Conservation (phyloP, 2,329 filamentous ascomycete genomes). For the Diatrype stigma region DNA sequence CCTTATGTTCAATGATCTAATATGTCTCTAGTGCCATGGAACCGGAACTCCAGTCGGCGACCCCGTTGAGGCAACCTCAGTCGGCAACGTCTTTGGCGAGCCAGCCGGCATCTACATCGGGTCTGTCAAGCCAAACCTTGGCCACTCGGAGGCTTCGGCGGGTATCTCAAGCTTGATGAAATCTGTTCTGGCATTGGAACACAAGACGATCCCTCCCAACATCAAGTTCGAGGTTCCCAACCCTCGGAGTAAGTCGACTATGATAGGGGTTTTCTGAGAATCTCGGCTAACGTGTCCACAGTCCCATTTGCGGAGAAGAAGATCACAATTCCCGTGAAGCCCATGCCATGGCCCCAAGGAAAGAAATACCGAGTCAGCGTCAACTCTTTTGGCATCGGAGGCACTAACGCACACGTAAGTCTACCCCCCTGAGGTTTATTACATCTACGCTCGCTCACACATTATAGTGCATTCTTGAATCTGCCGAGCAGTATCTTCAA, state of each 20-base stretch:
- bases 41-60: conserved; percentile 35
- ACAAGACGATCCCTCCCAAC: conserved; percentile 34
- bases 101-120: conserved; percentile 13
- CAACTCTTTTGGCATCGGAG: conserved; percentile 34
- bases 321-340: conserved; percentile 26
- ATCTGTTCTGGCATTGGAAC: conserved; percentile 35
- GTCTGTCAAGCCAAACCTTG: conserved; percentile 28
- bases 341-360: conserved; percentile 27
- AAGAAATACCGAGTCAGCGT: conserved; percentile 22
- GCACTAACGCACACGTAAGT: conserved; percentile 31
- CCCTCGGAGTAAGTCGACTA: conserved; percentile 17
- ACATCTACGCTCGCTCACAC: no score
- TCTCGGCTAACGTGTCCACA: not conserved
- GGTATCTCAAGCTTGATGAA: conserved; percentile 42
- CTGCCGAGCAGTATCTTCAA: no score
- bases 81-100: conserved; percentile 21
- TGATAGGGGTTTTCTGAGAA: not conserved
- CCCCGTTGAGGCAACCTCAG: conserved; percentile 27
- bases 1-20: no score
- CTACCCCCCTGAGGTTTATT: no score
- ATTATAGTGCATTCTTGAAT: no score
- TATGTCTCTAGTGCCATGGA: conserved; percentile 18
- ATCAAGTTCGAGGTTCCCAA: conserved; percentile 32
- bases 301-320: conserved; percentile 22
- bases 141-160: conserved; percentile 41